Evolutionary conservation across 2,329 filamentous ascomycete genomes (phyloP), one percentile per base, ranked within the genome.

Genomic region (Cytospora paraplurivora): DNA sequence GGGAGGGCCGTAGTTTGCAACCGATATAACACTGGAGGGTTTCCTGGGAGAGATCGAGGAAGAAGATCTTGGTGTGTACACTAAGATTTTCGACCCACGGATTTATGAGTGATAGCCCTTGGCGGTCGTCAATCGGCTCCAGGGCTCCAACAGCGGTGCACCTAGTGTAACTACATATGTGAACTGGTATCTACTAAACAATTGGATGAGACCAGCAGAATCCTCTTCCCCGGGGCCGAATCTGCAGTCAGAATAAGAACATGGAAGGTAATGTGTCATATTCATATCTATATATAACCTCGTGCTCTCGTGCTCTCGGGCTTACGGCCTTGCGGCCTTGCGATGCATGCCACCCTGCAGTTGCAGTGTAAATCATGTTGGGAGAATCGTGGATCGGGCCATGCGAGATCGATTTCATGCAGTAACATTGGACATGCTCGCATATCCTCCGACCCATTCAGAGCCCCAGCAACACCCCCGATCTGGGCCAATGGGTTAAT

Each of bases 361-460:
- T 27, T 27, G 27, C 27, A 27, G 27, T 27, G 27, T 27, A 27
- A 2, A 27, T 10, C n/a, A 47, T 21, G 10, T 10, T 21, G 44
- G 44, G 11, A n/a, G 17, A 19, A 47, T 47, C 44, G 44, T 19
- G 44, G 44, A 17, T 12, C n/a, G n/a, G 8, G 4, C 13, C 44
- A 47, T 47, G 44, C 44, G n/a, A 47, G 44, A 47, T 47, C n/a
- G 44, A 47, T 47, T 21, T n/a, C 44, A 47, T 47, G 44, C 44
- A 21, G 44, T 21, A 47, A 47, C 44, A 8, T 27, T 27, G 27
- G 27, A 27, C 27, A 27, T 21, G 10, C 7, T 47, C 12, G 12
- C n/a, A 21, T 47, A 21, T 21, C 12, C 11, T 11, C n/a, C 44
- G n/a, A 19, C n/a, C 44, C 44, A 12, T 10, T 47, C 44, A 47